These are phyloP conservation scores for Zasmidium angulare DNA, from an alignment of 2,329 filamentous ascomycete genomes.

Conservation along the genomic window DNA sequence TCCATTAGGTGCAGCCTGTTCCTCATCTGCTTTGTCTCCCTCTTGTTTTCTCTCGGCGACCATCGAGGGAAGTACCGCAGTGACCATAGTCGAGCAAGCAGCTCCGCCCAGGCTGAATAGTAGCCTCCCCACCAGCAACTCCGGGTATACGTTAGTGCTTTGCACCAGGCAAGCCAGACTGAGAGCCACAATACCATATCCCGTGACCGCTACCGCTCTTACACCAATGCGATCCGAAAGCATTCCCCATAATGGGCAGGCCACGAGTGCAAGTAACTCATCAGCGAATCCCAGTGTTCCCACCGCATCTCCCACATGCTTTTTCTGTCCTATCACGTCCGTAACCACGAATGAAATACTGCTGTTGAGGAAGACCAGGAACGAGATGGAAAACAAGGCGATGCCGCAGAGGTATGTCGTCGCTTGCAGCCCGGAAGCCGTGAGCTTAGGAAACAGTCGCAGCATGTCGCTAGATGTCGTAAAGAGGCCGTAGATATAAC, in stretches of 20 bases:
- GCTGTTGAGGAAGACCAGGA: slow-evolving; percentile 86
- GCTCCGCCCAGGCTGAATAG: slow-evolving; percentile 89
- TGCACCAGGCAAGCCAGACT: slow-evolving; percentile 80
- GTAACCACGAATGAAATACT: slow-evolving; percentile 82
- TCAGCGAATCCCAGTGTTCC: slow-evolving; percentile 84
- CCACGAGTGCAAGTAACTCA: slow-evolving; percentile 76
- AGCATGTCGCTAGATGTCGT: slow-evolving; percentile 18
- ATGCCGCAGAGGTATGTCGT: slow-evolving; percentile 77
- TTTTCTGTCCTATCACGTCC: slow-evolving; percentile 72
- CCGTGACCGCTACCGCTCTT: slow-evolving; percentile 62
- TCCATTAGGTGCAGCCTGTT: slow-evolving; percentile 19
- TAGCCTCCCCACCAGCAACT: slow-evolving; percentile 78
- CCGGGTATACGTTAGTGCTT: slow-evolving; percentile 82
- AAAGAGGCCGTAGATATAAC: background rate
- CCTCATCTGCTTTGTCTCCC: slow-evolving; percentile 15
- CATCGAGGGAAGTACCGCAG: slow-evolving; percentile 80
- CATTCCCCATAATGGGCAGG: slow-evolving; percentile 77
- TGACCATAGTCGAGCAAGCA: slow-evolving; percentile 92
- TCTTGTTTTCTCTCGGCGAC: slow-evolving; percentile 37
- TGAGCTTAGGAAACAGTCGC: slow-evolving; percentile 43
- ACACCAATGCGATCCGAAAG: slow-evolving; percentile 76
- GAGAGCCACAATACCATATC: slow-evolving; percentile 78
- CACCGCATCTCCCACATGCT: slow-evolving; percentile 74
- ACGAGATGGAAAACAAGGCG: slow-evolving; percentile 82
- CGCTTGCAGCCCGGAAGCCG: slow-evolving; percentile 57